phyloP scores from a whole-genome alignment of 2,329 filamentous ascomycete species.

The Trichoderma sp. region DNA sequence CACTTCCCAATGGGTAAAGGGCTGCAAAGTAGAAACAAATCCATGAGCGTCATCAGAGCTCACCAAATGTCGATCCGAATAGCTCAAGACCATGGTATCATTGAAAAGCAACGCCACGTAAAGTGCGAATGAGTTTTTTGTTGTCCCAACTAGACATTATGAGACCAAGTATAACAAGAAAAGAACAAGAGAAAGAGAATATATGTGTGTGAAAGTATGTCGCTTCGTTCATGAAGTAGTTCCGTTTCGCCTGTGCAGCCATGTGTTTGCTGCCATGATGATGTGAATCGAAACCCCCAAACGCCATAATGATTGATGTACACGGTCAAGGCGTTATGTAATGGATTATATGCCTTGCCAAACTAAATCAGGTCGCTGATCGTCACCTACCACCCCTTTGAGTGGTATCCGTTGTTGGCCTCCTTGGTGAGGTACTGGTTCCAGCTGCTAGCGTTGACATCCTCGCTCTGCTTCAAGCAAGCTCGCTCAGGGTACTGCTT shows the following conservation, averaged over 20 bases:
- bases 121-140: slow-evolving; percentile 23
- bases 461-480: slow-evolving; percentile 63
- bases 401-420: slow-evolving; percentile 56
- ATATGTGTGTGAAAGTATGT: slow-evolving; percentile 6
- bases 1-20: background rate
- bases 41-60: slow-evolving; percentile 14
- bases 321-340: slow-evolving; percentile 19
- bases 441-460: slow-evolving; percentile 72
- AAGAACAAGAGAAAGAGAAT: background rate
- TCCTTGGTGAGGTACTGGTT: slow-evolving; percentile 86
- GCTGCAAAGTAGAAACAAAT: slow-evolving; percentile 15
- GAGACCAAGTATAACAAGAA: slow-evolving; percentile 25
- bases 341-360: slow-evolving; percentile 18
- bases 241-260: slow-evolving; percentile 26
- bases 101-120: slow-evolving; percentile 29
- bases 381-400: slow-evolving; percentile 47
- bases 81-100: slow-evolving; percentile 30
- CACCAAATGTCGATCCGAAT: slow-evolving; percentile 8
- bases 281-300: slow-evolving; percentile 21
- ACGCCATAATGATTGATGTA: slow-evolving; percentile 27
- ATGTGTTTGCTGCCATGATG: slow-evolving; percentile 18
- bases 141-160: slow-evolving; percentile 27
- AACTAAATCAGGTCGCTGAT: slow-evolving; percentile 1
- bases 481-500: slow-evolving; percentile 75
- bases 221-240: slow-evolving; percentile 26